Base-by-base conservation (phyloP, 2,329 filamentous ascomycete species). In the Neospermospora avenae region DNA sequence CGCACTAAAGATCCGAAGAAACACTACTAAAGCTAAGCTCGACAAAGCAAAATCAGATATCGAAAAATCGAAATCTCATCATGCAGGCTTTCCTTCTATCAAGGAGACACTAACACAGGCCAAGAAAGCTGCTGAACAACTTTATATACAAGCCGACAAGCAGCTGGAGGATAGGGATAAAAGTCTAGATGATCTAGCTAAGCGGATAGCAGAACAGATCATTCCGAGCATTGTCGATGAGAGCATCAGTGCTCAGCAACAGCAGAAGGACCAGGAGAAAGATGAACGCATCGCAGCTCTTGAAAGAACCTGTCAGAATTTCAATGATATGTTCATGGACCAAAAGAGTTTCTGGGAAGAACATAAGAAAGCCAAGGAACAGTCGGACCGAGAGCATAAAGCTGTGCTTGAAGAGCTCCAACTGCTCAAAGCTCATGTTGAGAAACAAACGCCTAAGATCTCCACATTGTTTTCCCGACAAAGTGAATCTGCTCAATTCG, bases 81-180 rank as follows among this genome's bases (percentile, higher is more conserved):
- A 65, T 37, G 65, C 62, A 3, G 62, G 61, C 35, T 68, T 59
- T 41, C 62, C 65, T 0, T 48, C 58, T 16, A 63, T 57, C 6
- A 63, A 62, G 39, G 58, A 66, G 20, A 45, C 53, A 24, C 63
- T 67, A 51, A 53, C 24, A 24, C 22, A 35, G 4, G 57, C 54
- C 20, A 66, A 48, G 48, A 57, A 52, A 11, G 18, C 58, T 39
- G 62, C 60, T 1, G 62, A 67, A 25, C 63, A 55, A 22, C 42
- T 52, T 7, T 60, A 57, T 3, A 58, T 51, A n/a, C 22, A 18
- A 5, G 46, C 60, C 13, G 48, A 37, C 10, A 34, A 61, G 2
- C 44, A 62, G 16, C 0, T 62, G 2, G 54, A 52, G 20, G n/a
- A 28, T 2, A 61, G 58, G 24, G 44, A 63, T 22, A 25, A 24